phyloP scores from a whole-genome alignment of 2,329 filamentous ascomycete species.

The Zymoseptoria brevis region DNA sequence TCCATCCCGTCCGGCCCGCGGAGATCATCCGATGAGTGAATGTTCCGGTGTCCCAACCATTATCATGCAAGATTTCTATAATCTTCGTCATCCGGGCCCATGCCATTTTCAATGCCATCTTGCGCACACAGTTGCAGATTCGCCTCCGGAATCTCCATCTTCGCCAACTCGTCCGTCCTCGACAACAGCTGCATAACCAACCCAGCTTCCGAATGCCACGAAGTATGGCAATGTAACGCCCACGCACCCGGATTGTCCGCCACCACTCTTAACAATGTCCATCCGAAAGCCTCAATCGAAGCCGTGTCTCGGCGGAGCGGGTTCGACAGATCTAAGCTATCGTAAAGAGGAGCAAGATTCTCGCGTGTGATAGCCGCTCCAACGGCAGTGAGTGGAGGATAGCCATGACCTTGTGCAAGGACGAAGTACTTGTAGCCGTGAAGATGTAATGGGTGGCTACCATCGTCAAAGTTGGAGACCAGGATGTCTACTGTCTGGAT shows the following conservation, averaged over 20 bases:
- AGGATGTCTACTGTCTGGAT: constrained; percentile 29
- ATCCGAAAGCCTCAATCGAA: constrained; percentile 48
- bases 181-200: constrained; percentile 54
- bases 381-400: constrained; percentile 10
- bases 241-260: constrained; percentile 53
- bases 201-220: constrained; percentile 52
- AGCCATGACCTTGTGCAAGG: constrained; percentile 29
- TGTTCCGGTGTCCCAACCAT: neutral
- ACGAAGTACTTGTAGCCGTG: constrained; percentile 33
- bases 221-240: constrained; percentile 53
- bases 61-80: constrained; percentile 12
- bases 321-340: constrained; percentile 32
- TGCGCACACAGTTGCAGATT: constrained; percentile 43
- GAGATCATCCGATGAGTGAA: neutral
- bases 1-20: neutral
- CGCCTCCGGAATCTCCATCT: constrained; percentile 38
- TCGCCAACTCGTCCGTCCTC: constrained; percentile 38
- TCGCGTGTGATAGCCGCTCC: constrained; percentile 18
- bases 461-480: constrained; percentile 31
- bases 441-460: constrained; percentile 30
- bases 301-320: constrained; percentile 47
- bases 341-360: constrained; percentile 25
- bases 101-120: constrained; percentile 43
- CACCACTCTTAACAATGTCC: constrained; percentile 47
- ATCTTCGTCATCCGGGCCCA: constrained; percentile 42